phyloP scores from a whole-genome alignment of 176 grass and related monocot species.

The Triticum aestivum region DNA sequence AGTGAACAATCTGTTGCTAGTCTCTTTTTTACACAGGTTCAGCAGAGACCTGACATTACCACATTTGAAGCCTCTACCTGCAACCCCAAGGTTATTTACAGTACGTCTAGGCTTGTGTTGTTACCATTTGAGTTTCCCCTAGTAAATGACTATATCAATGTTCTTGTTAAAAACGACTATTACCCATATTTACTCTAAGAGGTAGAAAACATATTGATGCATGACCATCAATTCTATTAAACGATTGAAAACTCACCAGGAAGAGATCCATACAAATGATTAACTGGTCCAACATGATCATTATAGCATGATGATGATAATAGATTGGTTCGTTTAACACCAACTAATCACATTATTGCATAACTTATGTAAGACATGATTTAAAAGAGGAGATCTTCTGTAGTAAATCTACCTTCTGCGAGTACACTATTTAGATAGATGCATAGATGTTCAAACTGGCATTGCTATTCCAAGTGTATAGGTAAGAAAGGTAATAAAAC shows the following conservation, averaged over 20 bases:
- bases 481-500: neutral
- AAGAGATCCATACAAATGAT: neutral
- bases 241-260: neutral
- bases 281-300: neutral
- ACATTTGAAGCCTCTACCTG: conserved; percentile 70
- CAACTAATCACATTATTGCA: neutral
- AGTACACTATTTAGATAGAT: neutral
- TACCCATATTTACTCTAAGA: too few relatives aligned
- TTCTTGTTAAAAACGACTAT: neutral
- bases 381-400: neutral
- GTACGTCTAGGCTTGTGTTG: conserved; percentile 43
- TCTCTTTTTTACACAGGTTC: conserved; percentile 38
- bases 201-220: too few relatives aligned
- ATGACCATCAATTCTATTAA: too few relatives aligned
- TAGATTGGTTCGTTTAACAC: neutral
- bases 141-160: neutral
- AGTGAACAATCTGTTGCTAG: neutral
- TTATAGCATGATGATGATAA: neutral
- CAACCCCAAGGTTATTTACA: conserved; percentile 59
- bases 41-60: conserved; percentile 37
- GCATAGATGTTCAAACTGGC: neutral
- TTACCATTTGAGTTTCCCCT: neutral
- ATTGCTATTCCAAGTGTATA: neutral
- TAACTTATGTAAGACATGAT: neutral
- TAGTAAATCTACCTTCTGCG: neutral